Evolutionary conservation across 805 yeast species (phyloP).

Genomic region (Komagataella pseudopastoris): DNA sequence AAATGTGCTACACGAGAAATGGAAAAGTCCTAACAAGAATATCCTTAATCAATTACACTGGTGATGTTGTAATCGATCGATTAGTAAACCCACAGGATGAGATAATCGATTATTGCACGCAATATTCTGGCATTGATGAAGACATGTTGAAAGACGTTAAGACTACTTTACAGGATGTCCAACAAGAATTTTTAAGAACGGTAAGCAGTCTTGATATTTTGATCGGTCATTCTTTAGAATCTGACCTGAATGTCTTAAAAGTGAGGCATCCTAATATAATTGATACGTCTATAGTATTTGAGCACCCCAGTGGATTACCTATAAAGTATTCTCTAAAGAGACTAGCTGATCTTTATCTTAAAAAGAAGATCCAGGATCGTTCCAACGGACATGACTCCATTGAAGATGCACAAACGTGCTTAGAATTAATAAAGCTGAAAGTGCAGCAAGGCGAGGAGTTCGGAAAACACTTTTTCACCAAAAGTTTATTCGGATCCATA

Average conservation of each 20-base stretch:
- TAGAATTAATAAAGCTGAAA: slow-evolving; percentile 63
- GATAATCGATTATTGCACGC: slow-evolving; percentile 71
- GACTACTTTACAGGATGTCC: slow-evolving; percentile 57
- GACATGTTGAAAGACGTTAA: slow-evolving; percentile 49
- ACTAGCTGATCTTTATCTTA: slow-evolving; percentile 45
- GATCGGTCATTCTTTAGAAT: slow-evolving; percentile 84
- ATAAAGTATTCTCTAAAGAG: slow-evolving; percentile 64
- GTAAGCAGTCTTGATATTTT: slow-evolving; percentile 50
- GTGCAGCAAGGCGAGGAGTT: slow-evolving; percentile 49
- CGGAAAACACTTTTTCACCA: slow-evolving; percentile 29
- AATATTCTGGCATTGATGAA: slow-evolving; percentile 77
- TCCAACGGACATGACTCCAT: slow-evolving; percentile 67
- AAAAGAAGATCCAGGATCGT: slow-evolving; percentile 54
- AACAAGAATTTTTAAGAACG: slow-evolving; percentile 31
- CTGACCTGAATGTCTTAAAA: slow-evolving; percentile 61
- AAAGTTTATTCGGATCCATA: too few species aligned
- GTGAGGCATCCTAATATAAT: slow-evolving; percentile 62
- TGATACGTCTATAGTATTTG: slow-evolving; percentile 68
- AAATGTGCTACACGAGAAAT: slow-evolving; percentile 60
- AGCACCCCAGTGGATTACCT: slow-evolving; percentile 78
- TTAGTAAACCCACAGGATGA: slow-evolving; percentile 66
- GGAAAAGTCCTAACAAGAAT: slow-evolving; percentile 68
- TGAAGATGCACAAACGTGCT: slow-evolving; percentile 74
- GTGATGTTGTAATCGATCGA: slow-evolving; percentile 50
- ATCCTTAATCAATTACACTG: slow-evolving; percentile 55